A percentile compares a stretch with the other conserved stretches of the same genome.
phyloP scores from a whole-genome alignment of 2,329 filamentous ascomycete genomes.

The Aureobasidium vineae region DNA sequence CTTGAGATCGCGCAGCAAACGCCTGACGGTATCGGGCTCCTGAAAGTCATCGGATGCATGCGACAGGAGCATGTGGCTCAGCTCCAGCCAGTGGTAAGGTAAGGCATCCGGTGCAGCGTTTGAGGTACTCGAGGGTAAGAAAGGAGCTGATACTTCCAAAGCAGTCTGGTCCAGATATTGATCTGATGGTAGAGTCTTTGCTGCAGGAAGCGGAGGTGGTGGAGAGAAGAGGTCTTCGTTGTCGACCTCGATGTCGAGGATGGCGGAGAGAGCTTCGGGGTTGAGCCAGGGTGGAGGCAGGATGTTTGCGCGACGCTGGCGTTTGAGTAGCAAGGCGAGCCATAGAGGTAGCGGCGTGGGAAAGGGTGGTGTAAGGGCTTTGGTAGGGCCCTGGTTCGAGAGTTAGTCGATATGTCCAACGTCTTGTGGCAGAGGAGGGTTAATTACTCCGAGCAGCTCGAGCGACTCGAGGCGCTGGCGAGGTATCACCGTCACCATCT shows the following conservation, averaged over 20 bases:
- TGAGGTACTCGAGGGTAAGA: conserved; percentile 68
- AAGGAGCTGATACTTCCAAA: conserved; percentile 59
- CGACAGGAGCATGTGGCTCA: conserved; percentile 82
- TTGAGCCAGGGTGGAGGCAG: conserved; percentile 87
- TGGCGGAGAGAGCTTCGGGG: conserved; percentile 68
- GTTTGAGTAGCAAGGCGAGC: conserved; percentile 92
- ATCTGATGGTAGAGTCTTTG: conserved; percentile 39
- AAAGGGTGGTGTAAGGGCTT: conserved; percentile 74
- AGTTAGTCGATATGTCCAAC: conserved; percentile 9
- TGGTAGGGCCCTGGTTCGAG: conserved; percentile 68
- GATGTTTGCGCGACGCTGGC: conserved; percentile 91
- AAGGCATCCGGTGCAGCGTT: conserved; percentile 66
- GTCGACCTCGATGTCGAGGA: conserved; percentile 78
- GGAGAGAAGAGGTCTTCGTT: conserved; percentile 71
- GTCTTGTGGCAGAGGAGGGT: conserved; percentile 32
- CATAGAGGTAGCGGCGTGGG: conserved; percentile 80
- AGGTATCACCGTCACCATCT: conserved; percentile 87
- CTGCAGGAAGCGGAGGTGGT: conserved; percentile 64
- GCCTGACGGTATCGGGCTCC: conserved; percentile 68
- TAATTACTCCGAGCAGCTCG: conserved; percentile 76
- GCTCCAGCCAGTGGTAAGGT: conserved; percentile 94
- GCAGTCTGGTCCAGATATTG: conserved; percentile 20
- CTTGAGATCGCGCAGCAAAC: conserved; percentile 74
- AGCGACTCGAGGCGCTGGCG: conserved; percentile 86
- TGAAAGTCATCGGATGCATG: conserved; percentile 81